Conservation (phyloP, 1,139 yeast genomes). For the Saccharomyces pastorianus region DNA sequence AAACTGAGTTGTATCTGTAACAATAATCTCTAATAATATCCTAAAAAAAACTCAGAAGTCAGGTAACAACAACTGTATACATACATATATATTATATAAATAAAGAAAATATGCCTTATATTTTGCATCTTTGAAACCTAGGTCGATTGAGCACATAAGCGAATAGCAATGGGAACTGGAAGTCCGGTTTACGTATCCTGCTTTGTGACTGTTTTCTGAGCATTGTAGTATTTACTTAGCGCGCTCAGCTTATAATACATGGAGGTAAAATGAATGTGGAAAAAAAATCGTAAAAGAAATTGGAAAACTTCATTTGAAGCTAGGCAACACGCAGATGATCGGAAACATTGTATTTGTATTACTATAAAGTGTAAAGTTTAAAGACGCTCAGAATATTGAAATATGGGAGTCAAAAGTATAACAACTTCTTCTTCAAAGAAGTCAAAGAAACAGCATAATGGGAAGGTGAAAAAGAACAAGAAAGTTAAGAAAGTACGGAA, state of each 20-base stretch:
- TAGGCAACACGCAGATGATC: too few relatives aligned
- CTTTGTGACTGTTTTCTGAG: too few relatives aligned
- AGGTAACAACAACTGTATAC: neutral
- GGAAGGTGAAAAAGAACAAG: constrained; percentile 2
- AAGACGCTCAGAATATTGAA: neutral
- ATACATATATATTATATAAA: neutral
- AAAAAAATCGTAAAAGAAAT: too few relatives aligned
- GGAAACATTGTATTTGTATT: too few relatives aligned
- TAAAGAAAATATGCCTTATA: neutral
- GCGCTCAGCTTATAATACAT: too few relatives aligned
- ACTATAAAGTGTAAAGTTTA: neutral
- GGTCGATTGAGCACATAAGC: too few relatives aligned
- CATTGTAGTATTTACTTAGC: too few relatives aligned
- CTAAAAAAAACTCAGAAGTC: neutral
- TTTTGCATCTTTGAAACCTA: neutral
- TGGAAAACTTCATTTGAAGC: too few relatives aligned
- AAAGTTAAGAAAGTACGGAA: constrained; percentile 1
- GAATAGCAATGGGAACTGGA: too few relatives aligned
- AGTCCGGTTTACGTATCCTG: too few relatives aligned
- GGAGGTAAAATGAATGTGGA: too few relatives aligned
- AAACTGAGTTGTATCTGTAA: neutral
- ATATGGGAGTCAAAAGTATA: neutral
- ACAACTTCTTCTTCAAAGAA: neutral
- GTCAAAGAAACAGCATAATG: neutral
- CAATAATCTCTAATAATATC: neutral